phyloP scores from a whole-genome alignment of 1,139 yeast species.

The Magnusiomyces paraingens region DNA sequence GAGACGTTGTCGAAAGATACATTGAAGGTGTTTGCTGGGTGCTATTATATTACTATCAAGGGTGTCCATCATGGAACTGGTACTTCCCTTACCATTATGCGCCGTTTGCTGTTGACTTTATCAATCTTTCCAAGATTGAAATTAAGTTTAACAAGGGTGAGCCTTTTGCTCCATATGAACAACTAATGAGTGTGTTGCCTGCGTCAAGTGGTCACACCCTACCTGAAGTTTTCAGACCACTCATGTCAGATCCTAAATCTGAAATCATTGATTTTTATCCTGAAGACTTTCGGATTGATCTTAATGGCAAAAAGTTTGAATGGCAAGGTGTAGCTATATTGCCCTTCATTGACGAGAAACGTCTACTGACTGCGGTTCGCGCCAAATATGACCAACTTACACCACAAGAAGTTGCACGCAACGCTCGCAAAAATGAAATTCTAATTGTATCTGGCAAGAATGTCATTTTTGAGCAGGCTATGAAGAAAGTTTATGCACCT shows the following conservation, averaged over 20 bases:
- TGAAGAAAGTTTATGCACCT: slow-evolving; percentile 28
- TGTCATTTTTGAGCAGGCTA: slow-evolving; percentile 19
- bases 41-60: slow-evolving; percentile 86
- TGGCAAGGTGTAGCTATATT: slow-evolving; percentile 93
- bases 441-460: slow-evolving; percentile 27
- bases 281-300: slow-evolving; percentile 78
- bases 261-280: slow-evolving; percentile 92
- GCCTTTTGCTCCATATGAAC: slow-evolving; percentile 93
- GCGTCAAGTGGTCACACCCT: slow-evolving; percentile 92
- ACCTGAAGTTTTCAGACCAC: slow-evolving; percentile 74
- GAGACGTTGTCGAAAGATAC: slow-evolving; percentile 62
- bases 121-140: slow-evolving; percentile 50
- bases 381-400: slow-evolving; percentile 58
- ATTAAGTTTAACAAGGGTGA: slow-evolving; percentile 61
- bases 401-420: slow-evolving; percentile 63
- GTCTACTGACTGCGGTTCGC: slow-evolving; percentile 61
- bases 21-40: slow-evolving; percentile 97
- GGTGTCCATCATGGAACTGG: slow-evolving; percentile 99
- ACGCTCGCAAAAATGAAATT: slow-evolving; percentile 37
- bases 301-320: slow-evolving; percentile 91
- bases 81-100: slow-evolving; percentile 96
- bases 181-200: slow-evolving; percentile 94
- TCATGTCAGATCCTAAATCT: slow-evolving; percentile 76
- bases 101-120: slow-evolving; percentile 90
- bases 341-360: slow-evolving; percentile 83